Conservation (phyloP, 352 stramenopile genomes). For the Pythium brassicae region DNA sequence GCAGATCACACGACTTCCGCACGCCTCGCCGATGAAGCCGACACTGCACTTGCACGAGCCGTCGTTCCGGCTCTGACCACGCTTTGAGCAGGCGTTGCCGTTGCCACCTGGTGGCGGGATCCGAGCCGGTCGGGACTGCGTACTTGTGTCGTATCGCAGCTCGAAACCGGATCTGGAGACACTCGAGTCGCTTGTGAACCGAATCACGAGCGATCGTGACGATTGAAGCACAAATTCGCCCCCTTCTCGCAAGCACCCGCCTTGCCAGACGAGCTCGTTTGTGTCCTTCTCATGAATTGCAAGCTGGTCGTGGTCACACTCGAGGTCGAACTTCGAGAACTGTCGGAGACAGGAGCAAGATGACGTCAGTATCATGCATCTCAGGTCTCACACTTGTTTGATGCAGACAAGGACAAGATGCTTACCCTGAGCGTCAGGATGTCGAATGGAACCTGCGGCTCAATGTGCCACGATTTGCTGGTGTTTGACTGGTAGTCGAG, state of each 20-base stretch:
- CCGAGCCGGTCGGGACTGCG: slow-evolving; percentile 1
- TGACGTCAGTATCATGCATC: not conserved
- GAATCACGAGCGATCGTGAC: slow-evolving; percentile 23
- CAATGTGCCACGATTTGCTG: slow-evolving; percentile 33
- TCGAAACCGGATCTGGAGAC: slow-evolving; percentile 38
- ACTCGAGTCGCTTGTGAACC: slow-evolving; percentile 37
- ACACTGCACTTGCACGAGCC: slow-evolving; percentile 53
- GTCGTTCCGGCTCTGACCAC: slow-evolving; percentile 23
- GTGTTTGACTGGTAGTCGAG: slow-evolving; percentile 30
- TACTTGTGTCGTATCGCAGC: slow-evolving; percentile 41
- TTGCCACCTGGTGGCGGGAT: slow-evolving; percentile 31
- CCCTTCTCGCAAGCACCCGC: slow-evolving; percentile 37
- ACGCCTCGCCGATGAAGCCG: slow-evolving; percentile 67
- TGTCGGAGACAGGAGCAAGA: slow-evolving; percentile 3
- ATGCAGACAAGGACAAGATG: not conserved
- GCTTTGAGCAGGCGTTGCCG: slow-evolving; percentile 28
- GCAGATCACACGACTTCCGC: slow-evolving; percentile 60
- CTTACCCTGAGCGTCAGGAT: slow-evolving; percentile 25
- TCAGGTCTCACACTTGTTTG: not conserved
- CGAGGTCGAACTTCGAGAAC: slow-evolving; percentile 46
- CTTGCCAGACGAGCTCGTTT: slow-evolving; percentile 35
- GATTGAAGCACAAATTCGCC: slow-evolving; percentile 39
- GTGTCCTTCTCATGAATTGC: slow-evolving; percentile 31
- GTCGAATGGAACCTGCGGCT: slow-evolving; percentile 15
- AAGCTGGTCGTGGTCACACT: slow-evolving; percentile 64